Evolutionary conservation across 495 filamentous ascomycete species (phyloP).

Genomic region (Trichoderma parareesei): DNA sequence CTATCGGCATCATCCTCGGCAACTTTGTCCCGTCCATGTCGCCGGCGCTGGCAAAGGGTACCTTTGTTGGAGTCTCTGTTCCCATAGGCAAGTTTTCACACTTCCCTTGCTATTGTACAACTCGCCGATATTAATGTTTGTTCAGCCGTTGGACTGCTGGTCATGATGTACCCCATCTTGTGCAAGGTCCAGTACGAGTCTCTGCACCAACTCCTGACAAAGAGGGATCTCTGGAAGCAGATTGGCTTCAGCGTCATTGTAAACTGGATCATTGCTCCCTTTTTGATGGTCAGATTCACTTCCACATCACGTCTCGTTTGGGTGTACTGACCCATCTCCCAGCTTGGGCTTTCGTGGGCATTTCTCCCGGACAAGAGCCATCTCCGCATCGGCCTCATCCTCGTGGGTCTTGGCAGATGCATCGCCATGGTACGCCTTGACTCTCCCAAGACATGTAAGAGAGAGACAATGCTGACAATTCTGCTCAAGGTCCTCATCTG

Average conservation of each 20-base stretch:
- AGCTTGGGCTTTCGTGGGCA: conserved; percentile 72
- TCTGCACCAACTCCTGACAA: conserved; percentile 58
- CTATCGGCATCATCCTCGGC: conserved; percentile 67
- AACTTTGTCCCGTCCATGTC: conserved; percentile 64
- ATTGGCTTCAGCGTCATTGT: conserved; percentile 67
- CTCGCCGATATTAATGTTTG: not conserved
- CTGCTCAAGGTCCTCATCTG: conserved; percentile 58
- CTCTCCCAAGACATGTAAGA: too few species aligned
- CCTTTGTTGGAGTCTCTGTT: conserved; percentile 64
- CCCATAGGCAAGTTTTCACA: conserved; percentile 57
- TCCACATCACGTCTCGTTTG: not conserved
- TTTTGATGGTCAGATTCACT: conserved; percentile 64
- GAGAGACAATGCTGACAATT: not conserved
- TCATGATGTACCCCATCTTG: conserved; percentile 95
- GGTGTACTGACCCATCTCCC: not conserved
- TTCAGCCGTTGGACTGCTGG: conserved; percentile 66
- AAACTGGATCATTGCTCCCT: conserved; percentile 87
- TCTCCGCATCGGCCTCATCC: conserved; percentile 63
- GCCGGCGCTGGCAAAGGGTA: conserved; percentile 57
- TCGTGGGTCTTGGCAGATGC: conserved; percentile 71
- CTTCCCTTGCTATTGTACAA: not conserved
- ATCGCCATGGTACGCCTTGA: conserved; percentile 66
- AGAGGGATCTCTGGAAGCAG: conserved; percentile 66
- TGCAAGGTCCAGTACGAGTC: conserved; percentile 87
- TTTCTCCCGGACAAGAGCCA: conserved; percentile 66